Evolutionary conservation across 768 basidiomycete species (phyloP).

Genomic region (Boletus rubescentipes): DNA sequence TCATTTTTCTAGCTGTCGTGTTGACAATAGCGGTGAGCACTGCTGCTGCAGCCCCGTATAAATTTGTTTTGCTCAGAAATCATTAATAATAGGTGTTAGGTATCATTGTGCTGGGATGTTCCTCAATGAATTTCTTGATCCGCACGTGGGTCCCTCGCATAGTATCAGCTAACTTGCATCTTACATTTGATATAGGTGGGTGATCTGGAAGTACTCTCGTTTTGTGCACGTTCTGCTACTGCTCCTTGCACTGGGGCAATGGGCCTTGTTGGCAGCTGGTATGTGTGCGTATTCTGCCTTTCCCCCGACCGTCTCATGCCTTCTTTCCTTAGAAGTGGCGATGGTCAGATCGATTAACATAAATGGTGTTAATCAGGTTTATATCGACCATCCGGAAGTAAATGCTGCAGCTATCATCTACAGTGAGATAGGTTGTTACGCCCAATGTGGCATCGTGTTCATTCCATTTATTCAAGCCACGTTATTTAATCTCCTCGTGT

Average conservation of each 20-base stretch:
- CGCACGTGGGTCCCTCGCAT: constrained; percentile 16
- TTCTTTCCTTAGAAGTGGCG: constrained; percentile 4
- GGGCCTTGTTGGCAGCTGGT: constrained; percentile 13
- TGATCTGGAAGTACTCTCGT: constrained; percentile 23
- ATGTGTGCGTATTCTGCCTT: neutral
- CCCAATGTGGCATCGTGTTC: neutral
- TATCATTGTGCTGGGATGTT: constrained; percentile 12
- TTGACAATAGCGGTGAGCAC: constrained; percentile 3
- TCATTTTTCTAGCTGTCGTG: neutral
- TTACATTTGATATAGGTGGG: constrained; percentile 17
- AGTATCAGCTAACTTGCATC: neutral
- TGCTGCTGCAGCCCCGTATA: too few relatives aligned
- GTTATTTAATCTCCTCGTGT: constrained; percentile 19
- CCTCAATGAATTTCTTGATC: constrained; percentile 22
- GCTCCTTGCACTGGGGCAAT: constrained; percentile 21
- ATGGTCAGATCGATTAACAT: neutral
- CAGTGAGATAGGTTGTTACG: constrained; percentile 4
- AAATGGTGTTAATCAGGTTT: neutral
- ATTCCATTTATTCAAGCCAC: constrained; percentile 9
- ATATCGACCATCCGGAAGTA: neutral
- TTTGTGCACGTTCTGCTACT: constrained; percentile 10
- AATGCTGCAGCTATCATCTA: constrained; percentile 4
- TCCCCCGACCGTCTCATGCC: neutral
- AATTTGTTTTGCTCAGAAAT: neutral
- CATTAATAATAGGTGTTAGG: neutral